Evolutionary conservation across 2,329 filamentous ascomycete species (phyloP), one percentile per base, ranked within the genome.

Genomic region (Nemania sp.): DNA sequence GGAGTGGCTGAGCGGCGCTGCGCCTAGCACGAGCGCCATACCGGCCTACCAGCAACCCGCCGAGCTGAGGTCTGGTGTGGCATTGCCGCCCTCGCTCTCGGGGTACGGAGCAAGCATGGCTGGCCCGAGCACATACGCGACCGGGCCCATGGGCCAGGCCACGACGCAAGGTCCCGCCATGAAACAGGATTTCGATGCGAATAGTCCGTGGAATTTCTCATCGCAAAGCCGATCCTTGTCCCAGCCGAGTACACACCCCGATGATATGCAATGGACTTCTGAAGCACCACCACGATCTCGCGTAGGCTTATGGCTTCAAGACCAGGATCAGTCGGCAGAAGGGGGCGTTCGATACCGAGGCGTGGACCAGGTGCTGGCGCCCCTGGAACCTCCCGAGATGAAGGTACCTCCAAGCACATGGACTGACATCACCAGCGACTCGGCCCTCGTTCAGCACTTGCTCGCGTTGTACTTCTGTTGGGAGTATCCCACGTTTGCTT

Each of bases 401-500:
- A 78, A 78, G 63, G 71, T 77, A 0, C 75, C 80, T 0, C 68
- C 78, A 0, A 73, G 69, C 3, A 78, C 78, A 0, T 90, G 88
- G 88, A 90, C 88, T 1, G 78, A 69, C 40, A 80, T 90, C 20
- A 89, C 87, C 1, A 69, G 73, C 2, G 87, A 90, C 65, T 68
- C 77, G 12, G 75, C 72, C 12, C 79, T 90, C 32, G 84, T 90
- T 1, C 80, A 87, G 62, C 86, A 88, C 67, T 78, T 90, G 10
- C 75, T 90, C 54, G 80, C 83, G 0, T 77, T 90, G 34, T 91
- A 90, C 74, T 91, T 91, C 66, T 89, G 87, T 76, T 91, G 89
- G 84, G 85, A 89, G 65, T 90, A 92, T 71, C 87, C 89, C 2
- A 91, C 88, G 12, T 91, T 90, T 74, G 85, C 88, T 3, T 85